Conservation (phyloP, 768 basidiomycete genomes). For the Roridomyces roridus region DNA sequence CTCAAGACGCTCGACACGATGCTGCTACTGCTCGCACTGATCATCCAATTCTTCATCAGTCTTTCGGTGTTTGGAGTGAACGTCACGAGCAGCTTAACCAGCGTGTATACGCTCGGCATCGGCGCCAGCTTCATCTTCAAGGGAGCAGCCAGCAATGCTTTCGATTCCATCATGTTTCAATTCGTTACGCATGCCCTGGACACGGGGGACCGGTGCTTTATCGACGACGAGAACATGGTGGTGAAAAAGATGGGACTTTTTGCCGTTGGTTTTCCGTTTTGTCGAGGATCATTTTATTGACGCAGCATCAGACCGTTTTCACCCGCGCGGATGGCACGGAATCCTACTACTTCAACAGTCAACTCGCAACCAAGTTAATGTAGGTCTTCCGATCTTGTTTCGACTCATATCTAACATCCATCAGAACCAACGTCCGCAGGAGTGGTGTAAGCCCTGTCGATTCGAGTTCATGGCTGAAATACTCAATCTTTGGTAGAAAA, state of each 20-base stretch:
- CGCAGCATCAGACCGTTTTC: conserved; percentile 63
- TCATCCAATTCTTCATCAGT: conserved; percentile 76
- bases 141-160: conserved; percentile 70
- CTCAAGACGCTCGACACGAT: conserved; percentile 69
- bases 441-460: conserved; percentile 55
- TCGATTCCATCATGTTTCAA: conserved; percentile 83
- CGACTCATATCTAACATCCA: not conserved
- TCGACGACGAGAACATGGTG: conserved; percentile 73
- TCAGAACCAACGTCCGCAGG: conserved; percentile 73
- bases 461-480: not conserved
- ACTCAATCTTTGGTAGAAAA: conserved; percentile 52
- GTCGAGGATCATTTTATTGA: not conserved
- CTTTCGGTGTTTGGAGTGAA: conserved; percentile 75
- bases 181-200: conserved; percentile 75
- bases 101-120: conserved; percentile 74
- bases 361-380: conserved; percentile 79
- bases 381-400: conserved; percentile 34
- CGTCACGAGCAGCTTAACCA: conserved; percentile 68
- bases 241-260: conserved; percentile 86
- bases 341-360: conserved; percentile 84
- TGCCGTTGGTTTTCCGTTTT: conserved; percentile 49
- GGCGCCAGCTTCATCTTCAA: conserved; percentile 86
- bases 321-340: conserved; percentile 76
- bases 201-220: conserved; percentile 80
- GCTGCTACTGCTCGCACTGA: conserved; percentile 63